Base-by-base conservation (phyloP, 2,329 filamentous ascomycete genomes). In the Aspergillus niger region DNA sequence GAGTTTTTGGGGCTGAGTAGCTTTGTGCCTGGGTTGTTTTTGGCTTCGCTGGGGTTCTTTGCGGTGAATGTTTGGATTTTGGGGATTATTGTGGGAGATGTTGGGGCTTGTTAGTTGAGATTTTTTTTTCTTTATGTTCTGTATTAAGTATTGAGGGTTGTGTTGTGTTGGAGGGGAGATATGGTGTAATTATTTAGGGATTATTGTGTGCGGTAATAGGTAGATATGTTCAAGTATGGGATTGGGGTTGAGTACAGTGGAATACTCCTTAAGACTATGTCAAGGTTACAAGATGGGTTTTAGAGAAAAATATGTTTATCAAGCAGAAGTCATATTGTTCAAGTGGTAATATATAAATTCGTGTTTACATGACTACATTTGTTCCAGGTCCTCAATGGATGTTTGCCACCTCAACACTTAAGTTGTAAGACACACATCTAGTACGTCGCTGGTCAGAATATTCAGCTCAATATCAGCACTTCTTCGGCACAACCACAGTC, bases 401-500 rank as follows among this genome's bases (percentile, higher is more conserved):
- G 72, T 75, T 61, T 76, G 76, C 74, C 76, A 79, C 66, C 67
- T 70, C 69, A 66, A 64, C 66, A 58, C 59, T 57, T 56, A 55
- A 57, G 67, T 63, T 67, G 69, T 67, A 66, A 67, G 75, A 76
- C 76, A 77, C 64, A 73, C 64, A 77, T 78, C 77, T 76, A 79
- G 77, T 79, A 79, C 76, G 65, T 77, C 74, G 69, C 72, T 75
- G 77, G 71, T 67, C 55, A 61, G 59, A 64, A 67, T 67, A 60
- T 58, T 68, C 63, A 58, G n/a, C 15, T 77, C 66, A 59, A 85
- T 95, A 83, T 96, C 86, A 95, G 92, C 92, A 97, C 92, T 92
- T 96, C 92, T 96, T 93, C 91, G 92, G 92, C 93, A 92, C 93
- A 95, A 93, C 87, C 85, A 83, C 87, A 92, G 91, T 89, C 91